Base-by-base conservation (phyloP, 768 basidiomycete genomes). In the Sarcomyxa edulis region DNA sequence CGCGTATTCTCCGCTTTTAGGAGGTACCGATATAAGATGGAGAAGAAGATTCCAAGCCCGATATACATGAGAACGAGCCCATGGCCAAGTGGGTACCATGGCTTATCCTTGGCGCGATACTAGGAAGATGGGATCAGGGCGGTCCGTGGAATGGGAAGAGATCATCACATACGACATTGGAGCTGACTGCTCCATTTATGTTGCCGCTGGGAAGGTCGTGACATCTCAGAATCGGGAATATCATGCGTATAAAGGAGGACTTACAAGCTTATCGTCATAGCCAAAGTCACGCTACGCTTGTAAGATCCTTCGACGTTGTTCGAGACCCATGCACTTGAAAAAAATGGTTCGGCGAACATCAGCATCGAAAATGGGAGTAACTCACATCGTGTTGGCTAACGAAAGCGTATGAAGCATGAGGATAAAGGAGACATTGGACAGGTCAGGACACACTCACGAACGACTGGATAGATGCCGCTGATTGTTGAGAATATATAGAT, bases 231-330 rank as follows among this genome's bases (percentile, higher is more conserved):
- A 27, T 28, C 23, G n/a, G n/a, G n/a, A 8, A 10, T 8, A 7
- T 8, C 12, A 20, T 6, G 10, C 21, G 27, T 30, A 11, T 23
- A 12, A 34, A 35, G 32, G 1, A 21, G 37, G 26, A 55, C 75
- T 48, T 42, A 78, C 77, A 75, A 74, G 48, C 73, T 69, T 45
- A 84, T 81, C 3, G 78, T 69, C 80, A 84, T 81, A 5, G 73
- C 83, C 35, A 86, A 60, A 1, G 79, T 66, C 6, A 85, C 80
- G 46, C 77, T 78, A 27, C 84, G 80, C 54, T 87, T 87, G 59
- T 86, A 87, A 3, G 74, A 69, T 10, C 84, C 84, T 58, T 86
- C 82, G 10, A 81, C 69, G 51, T 84, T 87, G 50, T 85, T 84
- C 14, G 77, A 75, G 15, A 76, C 72, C 72, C 72, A 74, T 3